Percentiles rank a stretch among this genome's conserved stretches.
These are phyloP conservation scores for Kluyveromyces dobzhanskii DNA, from an alignment of 805 yeast species.

Conservation along the genomic window DNA sequence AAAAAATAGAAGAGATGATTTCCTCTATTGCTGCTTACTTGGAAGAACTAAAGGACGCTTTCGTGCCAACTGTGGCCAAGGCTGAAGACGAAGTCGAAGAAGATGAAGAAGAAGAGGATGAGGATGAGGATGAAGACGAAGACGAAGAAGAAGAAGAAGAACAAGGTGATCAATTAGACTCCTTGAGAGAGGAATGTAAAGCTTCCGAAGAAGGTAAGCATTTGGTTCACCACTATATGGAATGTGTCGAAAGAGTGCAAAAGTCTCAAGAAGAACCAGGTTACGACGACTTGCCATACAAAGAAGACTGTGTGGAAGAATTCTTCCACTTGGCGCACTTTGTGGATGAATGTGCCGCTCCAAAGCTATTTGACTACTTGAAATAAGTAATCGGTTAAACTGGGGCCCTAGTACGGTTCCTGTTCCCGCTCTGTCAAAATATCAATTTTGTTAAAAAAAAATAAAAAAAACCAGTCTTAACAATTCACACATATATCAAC, in stretches of 20 bases:
- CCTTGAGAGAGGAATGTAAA: conserved; percentile 59
- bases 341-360: conserved; percentile 84
- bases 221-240: conserved; percentile 81
- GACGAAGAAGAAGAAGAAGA: conserved; percentile 68
- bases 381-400: conserved; percentile 38
- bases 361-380: conserved; percentile 78
- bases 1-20: conserved; percentile 24
- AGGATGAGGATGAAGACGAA: conserved; percentile 47
- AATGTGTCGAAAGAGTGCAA: conserved; percentile 92
- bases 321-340: conserved; percentile 96
- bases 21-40: conserved; percentile 32
- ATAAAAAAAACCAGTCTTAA: no score
- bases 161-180: conserved; percentile 57
- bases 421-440: no score
- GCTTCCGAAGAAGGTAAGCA: conserved; percentile 60
- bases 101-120: conserved; percentile 30
- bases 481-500: no score
- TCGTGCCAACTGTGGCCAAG: conserved; percentile 70
- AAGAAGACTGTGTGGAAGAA: conserved; percentile 98
- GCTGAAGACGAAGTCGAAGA: conserved; percentile 51
- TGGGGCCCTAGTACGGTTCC: neutral
- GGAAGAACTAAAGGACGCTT: conserved; percentile 68
- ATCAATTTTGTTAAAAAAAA: no score
- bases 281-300: conserved; percentile 70
- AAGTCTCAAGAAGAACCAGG: conserved; percentile 77